These are phyloP conservation scores for Hermanozyma aechmeae DNA, from an alignment of 805 yeast species.

Conservation along the genomic window DNA sequence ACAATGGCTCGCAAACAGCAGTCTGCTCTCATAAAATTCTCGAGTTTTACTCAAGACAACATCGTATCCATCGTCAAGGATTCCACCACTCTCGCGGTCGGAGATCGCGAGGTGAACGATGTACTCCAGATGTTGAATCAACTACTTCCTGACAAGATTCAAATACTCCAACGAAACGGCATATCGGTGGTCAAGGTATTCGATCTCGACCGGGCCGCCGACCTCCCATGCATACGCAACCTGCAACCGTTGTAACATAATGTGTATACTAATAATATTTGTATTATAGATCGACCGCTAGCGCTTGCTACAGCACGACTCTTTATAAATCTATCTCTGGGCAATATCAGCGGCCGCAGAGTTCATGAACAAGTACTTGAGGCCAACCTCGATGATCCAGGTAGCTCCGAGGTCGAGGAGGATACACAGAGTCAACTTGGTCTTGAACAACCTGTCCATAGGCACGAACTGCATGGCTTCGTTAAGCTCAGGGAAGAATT, in stretches of 20 bases:
- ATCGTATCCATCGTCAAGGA: conserved; percentile 21
- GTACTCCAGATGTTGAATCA: conserved; percentile 13
- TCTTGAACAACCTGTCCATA: conserved; percentile 66
- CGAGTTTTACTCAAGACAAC: conserved; percentile 16
- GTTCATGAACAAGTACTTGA: conserved; percentile 84
- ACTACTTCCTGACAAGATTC: conserved; percentile 10
- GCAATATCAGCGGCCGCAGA: conserved; percentile 91
- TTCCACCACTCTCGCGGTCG: conserved; percentile 21
- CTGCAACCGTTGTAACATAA: conserved; percentile 1
- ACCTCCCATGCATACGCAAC: conserved; percentile 11
- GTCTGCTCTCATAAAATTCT: conserved; percentile 1
- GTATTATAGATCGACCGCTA: conserved; percentile 1
- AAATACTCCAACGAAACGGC: conserved; percentile 13
- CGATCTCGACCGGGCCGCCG: conserved; percentile 17
- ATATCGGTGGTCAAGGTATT: conserved; percentile 18
- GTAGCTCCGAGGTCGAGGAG: conserved; percentile 67
- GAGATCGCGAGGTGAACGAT: conserved; percentile 21
- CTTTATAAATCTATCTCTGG: conserved; percentile 16
- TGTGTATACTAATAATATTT: not conserved
- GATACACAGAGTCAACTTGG: conserved; percentile 65
- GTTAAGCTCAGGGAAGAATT: conserved; percentile 88
- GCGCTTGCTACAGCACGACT: not conserved
- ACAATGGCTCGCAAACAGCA: conserved; percentile 1
- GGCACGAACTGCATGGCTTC: conserved; percentile 88
- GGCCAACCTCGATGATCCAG: conserved; percentile 68